Evolutionary conservation across 352 stramenopile species (phyloP).

Genomic region (Pythium phragmitis): DNA sequence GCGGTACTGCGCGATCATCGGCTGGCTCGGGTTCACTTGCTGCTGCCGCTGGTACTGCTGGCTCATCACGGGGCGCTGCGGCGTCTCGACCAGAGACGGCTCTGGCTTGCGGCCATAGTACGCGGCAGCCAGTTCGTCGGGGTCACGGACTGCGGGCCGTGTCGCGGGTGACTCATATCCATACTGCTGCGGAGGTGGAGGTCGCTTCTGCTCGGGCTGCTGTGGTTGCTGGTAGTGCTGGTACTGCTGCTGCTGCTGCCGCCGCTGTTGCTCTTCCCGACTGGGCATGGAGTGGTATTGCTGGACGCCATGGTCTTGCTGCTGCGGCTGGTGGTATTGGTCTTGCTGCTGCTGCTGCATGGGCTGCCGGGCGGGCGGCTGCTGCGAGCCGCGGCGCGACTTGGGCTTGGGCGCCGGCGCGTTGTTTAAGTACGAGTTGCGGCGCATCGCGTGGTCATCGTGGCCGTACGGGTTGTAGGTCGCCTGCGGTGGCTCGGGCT

Average conservation of each 20-base stretch:
- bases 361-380: slow-evolving; percentile 6
- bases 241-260: slow-evolving; percentile 16
- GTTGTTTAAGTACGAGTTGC: slow-evolving; percentile 31
- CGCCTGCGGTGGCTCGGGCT: slow-evolving; percentile 25
- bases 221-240: slow-evolving; percentile 25
- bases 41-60: slow-evolving; percentile 22
- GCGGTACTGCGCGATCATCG: slow-evolving; percentile 26
- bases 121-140: slow-evolving; percentile 20
- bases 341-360: slow-evolving; percentile 23
- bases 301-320: slow-evolving; percentile 5
- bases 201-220: slow-evolving; percentile 22
- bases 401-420: slow-evolving; percentile 20
- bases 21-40: slow-evolving; percentile 17
- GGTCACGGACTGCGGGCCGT: slow-evolving; percentile 3
- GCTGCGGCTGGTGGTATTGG: slow-evolving; percentile 6
- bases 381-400: slow-evolving; percentile 17
- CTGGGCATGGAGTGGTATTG: slow-evolving; percentile 13
- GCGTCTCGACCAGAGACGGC: not conserved
- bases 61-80: not conserved
- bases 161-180: slow-evolving; percentile 7
- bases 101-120: slow-evolving; percentile 25
- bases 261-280: slow-evolving; percentile 18
- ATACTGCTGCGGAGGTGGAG: slow-evolving; percentile 18
- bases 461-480: slow-evolving; percentile 28
- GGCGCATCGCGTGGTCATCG: slow-evolving; percentile 37